Evolutionary conservation across 805 yeast genomes (phyloP).

Genomic region (Lachancea kluyveri): DNA sequence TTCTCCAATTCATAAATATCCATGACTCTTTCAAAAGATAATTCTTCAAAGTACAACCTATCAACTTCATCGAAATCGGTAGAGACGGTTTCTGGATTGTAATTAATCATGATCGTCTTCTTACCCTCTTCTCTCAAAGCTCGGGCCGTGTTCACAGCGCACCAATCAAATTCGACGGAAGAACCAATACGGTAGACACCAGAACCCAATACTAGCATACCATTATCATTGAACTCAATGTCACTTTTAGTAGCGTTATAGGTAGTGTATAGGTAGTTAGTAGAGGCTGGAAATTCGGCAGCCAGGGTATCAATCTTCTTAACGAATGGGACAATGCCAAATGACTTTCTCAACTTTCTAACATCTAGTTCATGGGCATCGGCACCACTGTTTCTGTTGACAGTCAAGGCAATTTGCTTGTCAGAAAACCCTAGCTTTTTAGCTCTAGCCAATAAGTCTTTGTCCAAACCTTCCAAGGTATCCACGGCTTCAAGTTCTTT

Average conservation of each 20-base stretch:
- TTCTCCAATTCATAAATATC: conserved; percentile 93
- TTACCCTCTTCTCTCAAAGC: conserved; percentile 83
- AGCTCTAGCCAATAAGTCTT: conserved; percentile 68
- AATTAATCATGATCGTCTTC: conserved; percentile 92
- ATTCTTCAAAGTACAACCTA: conserved; percentile 92
- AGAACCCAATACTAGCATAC: conserved; percentile 94
- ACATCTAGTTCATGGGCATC: conserved; percentile 62
- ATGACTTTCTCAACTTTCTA: conserved; percentile 72
- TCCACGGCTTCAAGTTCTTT: conserved; percentile 65
- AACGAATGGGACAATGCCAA: conserved; percentile 84
- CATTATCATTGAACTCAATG: conserved; percentile 79
- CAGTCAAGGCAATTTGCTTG: conserved; percentile 79
- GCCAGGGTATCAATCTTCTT: conserved; percentile 96
- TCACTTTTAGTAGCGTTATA: conserved; percentile 87
- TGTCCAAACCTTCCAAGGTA: conserved; percentile 51
- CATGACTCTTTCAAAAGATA: conserved; percentile 91
- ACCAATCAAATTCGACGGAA: conserved; percentile 98
- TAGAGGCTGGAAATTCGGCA: conserved; percentile 97
- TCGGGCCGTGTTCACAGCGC: conserved; percentile 96
- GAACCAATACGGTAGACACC: conserved; percentile 99
- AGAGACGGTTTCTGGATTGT: conserved; percentile 97
- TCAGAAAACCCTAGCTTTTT: conserved; percentile 95
- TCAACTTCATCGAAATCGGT: conserved; percentile 98
- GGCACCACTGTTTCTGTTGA: conserved; percentile 40
- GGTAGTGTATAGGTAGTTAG: conserved; percentile 93